A percentile compares a stretch with the other conserved stretches of the same genome.
phyloP scores from a whole-genome alignment of 2,329 filamentous ascomycete species.

The Talaromyces atroroseus region DNA sequence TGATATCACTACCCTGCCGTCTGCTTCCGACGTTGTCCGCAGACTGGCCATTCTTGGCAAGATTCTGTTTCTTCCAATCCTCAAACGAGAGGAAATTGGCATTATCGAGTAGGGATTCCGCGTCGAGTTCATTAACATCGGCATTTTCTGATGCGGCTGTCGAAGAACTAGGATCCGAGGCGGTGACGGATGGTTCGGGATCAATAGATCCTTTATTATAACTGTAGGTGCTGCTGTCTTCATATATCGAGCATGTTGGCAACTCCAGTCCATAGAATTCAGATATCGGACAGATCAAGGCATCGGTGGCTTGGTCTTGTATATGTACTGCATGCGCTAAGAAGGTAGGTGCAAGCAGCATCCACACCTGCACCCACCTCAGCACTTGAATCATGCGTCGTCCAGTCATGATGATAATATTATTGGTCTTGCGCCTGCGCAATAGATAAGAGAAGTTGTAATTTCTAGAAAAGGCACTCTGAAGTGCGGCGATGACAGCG shows the following conservation, averaged over 20 bases:
- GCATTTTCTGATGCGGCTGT: neutral
- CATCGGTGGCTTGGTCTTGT: neutral
- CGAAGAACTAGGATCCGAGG: constrained; percentile 6
- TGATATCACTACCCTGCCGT: constrained; percentile 45
- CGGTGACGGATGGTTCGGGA: neutral
- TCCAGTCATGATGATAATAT: constrained; percentile 6
- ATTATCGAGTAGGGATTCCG: constrained; percentile 64
- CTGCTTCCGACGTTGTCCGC: constrained; percentile 60
- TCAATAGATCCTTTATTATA: neutral
- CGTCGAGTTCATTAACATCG: constrained; percentile 47
- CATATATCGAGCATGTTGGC: constrained; percentile 10
- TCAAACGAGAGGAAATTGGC: constrained; percentile 92
- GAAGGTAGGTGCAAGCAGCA: constrained; percentile 12
- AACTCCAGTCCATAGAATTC: neutral
- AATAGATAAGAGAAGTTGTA: constrained; percentile 1
- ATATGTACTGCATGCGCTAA: constrained; percentile 4
- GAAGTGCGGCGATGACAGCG: constrained; percentile 11
- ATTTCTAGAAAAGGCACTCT: constrained; percentile 4
- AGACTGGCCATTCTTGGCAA: constrained; percentile 77
- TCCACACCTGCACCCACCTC: constrained; percentile 13
- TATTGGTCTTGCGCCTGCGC: constrained; percentile 3
- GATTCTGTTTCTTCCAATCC: constrained; percentile 94
- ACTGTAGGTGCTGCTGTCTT: neutral
- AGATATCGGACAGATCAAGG: neutral
- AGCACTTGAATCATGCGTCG: constrained; percentile 7